These are phyloP conservation scores for Rhynchosporium graminicola DNA, from an alignment of 2,329 filamentous ascomycete species.

Conservation along the genomic window DNA sequence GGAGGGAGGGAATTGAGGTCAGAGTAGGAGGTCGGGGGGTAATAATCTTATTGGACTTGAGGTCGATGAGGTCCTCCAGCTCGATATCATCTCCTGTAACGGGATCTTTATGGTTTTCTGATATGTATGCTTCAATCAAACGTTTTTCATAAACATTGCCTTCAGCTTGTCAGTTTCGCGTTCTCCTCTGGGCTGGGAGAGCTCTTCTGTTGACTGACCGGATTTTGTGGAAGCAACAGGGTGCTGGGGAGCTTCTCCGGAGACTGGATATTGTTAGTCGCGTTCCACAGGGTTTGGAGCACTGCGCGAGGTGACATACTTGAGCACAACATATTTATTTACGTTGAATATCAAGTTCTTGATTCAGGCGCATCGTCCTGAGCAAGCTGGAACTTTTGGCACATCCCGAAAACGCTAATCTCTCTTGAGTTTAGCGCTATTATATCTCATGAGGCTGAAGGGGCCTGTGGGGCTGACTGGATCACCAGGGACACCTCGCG, in stretches of 20 bases:
- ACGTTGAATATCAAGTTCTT: slow-evolving; percentile 27
- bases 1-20: slow-evolving; percentile 92
- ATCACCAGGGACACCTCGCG: background rate
- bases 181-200: slow-evolving; percentile 20
- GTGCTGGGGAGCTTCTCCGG: slow-evolving; percentile 92
- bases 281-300: slow-evolving; percentile 21
- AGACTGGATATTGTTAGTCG: slow-evolving; percentile 60
- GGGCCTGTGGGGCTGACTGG: background rate
- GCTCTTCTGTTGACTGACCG: slow-evolving; percentile 56
- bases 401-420: slow-evolving; percentile 20
- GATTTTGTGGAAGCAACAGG: slow-evolving; percentile 95
- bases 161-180: slow-evolving; percentile 41
- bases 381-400: slow-evolving; percentile 19
- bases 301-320: slow-evolving; percentile 51
- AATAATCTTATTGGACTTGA: slow-evolving; percentile 81
- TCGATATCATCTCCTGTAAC: slow-evolving; percentile 84
- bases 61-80: slow-evolving; percentile 80
- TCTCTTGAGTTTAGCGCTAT: background rate
- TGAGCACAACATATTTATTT: slow-evolving; percentile 61
- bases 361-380: slow-evolving; percentile 30
- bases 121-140: slow-evolving; percentile 91
- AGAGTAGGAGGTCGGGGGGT: slow-evolving; percentile 88
- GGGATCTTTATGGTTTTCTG: slow-evolving; percentile 90
- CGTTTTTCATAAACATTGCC: slow-evolving; percentile 93
- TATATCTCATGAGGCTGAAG: background rate